Evolutionary conservation across 164 flowering plant species (phyloP).

Genomic region (Akebia trifoliata): DNA sequence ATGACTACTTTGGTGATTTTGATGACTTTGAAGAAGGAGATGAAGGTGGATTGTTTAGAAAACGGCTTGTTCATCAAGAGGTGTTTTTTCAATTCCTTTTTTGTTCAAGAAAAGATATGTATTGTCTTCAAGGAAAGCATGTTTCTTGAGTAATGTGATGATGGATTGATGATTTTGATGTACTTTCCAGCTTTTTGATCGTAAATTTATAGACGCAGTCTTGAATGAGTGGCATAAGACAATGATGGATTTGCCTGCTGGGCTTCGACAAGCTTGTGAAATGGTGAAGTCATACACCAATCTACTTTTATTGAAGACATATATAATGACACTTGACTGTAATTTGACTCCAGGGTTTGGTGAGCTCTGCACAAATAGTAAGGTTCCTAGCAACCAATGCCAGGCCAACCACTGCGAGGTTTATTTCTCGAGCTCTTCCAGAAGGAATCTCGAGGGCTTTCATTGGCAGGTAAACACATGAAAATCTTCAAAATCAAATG

Average conservation of each 20-base stretch:
- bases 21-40: slow-evolving; percentile 97
- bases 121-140: background rate
- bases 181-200: slow-evolving; percentile 70
- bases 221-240: slow-evolving; percentile 97
- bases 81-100: slow-evolving; percentile 28
- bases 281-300: slow-evolving; percentile 54
- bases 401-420: slow-evolving; percentile 80
- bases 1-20: slow-evolving; percentile 91
- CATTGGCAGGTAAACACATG: slow-evolving; percentile 73
- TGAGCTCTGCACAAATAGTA: slow-evolving; percentile 97
- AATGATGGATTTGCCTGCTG: slow-evolving; percentile 93
- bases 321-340: slow-evolving; percentile 14
- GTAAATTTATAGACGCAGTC: slow-evolving; percentile 87
- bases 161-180: slow-evolving; percentile 5
- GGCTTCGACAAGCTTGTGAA: slow-evolving; percentile 91
- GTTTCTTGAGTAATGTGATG: background rate
- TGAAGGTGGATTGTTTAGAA: slow-evolving; percentile 86
- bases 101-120: background rate
- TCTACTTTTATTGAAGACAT: background rate
- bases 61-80: slow-evolving; percentile 73
- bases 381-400: slow-evolving; percentile 75
- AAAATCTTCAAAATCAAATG: background rate
- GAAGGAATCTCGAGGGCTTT: slow-evolving; percentile 83
- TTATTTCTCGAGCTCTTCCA: slow-evolving; percentile 78
- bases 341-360: slow-evolving; percentile 61